Conservation (phyloP, 129 eudicot species). For the Rutidosis leptorrhynchoides region DNA sequence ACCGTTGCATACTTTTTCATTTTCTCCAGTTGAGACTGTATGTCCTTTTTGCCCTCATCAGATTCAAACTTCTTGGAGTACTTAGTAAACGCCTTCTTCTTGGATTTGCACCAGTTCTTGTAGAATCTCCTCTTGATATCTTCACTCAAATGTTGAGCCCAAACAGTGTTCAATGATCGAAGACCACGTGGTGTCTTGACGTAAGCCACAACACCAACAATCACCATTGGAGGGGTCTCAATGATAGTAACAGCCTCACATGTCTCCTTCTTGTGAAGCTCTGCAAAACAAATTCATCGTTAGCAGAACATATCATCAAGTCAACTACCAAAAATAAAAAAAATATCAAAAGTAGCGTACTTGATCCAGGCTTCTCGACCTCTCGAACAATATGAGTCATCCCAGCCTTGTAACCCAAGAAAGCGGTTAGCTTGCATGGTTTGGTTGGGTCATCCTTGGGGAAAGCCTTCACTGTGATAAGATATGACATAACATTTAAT, state of each 20-base stretch:
- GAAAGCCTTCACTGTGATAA: constrained; percentile 55
- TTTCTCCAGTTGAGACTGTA: constrained; percentile 62
- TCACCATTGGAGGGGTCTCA: no score
- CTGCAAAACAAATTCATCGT: constrained; percentile 16
- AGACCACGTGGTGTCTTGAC: constrained; percentile 64
- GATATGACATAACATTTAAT: no score
- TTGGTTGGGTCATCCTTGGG: constrained; percentile 52
- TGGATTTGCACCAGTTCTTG: constrained; percentile 89
- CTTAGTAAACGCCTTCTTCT: constrained; percentile 70
- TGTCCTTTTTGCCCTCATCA: constrained; percentile 67
- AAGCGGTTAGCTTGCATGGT: constrained; percentile 47
- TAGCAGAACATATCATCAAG: background rate
- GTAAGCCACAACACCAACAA: constrained; percentile 76
- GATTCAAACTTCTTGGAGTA: constrained; percentile 59
- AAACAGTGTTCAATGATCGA: constrained; percentile 60
- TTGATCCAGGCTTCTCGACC: constrained; percentile 55
- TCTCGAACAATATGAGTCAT: constrained; percentile 55
- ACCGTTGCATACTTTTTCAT: constrained; percentile 64
- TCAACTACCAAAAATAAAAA: background rate
- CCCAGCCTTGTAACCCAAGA: constrained; percentile 57
- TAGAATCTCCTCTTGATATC: constrained; percentile 67
- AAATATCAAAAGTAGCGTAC: constrained; percentile 11
- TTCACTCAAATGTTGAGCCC: constrained; percentile 78
- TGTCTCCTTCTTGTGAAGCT: constrained; percentile 83
- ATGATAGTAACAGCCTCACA: constrained; percentile 74